Base-by-base conservation (phyloP, 2,329 filamentous ascomycete genomes). In the Alternaria sp. region DNA sequence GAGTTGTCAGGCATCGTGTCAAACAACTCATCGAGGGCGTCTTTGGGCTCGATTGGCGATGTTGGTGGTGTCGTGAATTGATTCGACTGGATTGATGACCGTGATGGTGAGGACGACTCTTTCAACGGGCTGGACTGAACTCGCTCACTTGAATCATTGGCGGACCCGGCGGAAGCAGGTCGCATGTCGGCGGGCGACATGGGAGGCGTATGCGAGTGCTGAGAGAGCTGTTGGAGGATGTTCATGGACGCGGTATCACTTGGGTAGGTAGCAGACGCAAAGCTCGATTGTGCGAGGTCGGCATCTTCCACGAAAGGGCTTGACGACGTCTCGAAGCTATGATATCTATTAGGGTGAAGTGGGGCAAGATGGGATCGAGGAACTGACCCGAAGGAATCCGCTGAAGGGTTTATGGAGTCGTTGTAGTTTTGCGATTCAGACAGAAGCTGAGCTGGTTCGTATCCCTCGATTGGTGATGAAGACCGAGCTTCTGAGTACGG, bases 11-110 rank as follows among this genome's bases (percentile, higher is more conserved):
- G 70, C 34, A 74, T 62, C 2, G 65, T 60, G 54, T 70, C 66
- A 58, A 77, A 77, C 11, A 77, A 61, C 11, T 77, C 72, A 3
- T 77, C 74, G 17, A 77, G 58, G 4, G 72, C 72, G 40, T 76
- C 72, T 41, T 73, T 73, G 17, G 69, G 63, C 50, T 72, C 68
- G 10, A 65, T 65, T 13, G 76, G 76, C 9, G 76, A 78, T 13
- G 75, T 75, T 8, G 76, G 76, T 4, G 76, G 76, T 33, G 76
- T 78, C 26, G 72, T 71, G 56, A 76, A 78, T 3, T 72, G 73
- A 51, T 74, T 73, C 8, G 75, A 77, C 44, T 74, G 72, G 37
- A 76, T 63, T 1, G 75, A 76, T 14, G 73, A 72, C 45, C 63
- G 64, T 21, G 75, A 76, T 23, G 73, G 75, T 1, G 74, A 73